Base-by-base conservation (phyloP, 108 stramenopile genomes). In the Stephanodiscus triporus region DNA sequence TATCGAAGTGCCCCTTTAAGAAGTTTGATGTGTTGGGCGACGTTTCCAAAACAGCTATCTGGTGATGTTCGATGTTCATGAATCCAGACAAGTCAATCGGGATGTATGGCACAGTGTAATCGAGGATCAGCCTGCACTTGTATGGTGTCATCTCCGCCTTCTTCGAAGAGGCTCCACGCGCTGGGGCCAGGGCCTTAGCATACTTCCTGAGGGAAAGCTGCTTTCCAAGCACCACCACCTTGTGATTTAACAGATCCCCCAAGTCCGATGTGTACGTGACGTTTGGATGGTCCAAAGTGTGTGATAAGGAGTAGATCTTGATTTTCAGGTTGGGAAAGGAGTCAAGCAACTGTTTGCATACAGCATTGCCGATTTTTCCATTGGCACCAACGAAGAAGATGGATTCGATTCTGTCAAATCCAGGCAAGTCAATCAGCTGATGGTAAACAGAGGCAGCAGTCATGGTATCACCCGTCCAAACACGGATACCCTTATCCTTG, bases 391-490 rank as follows among this genome's bases (percentile, higher is more conserved):
- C 83, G 73, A 80, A 89, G 56, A 85, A 89, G 66, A 82, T 75
- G 30, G 79, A 80, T 50, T 80, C 79, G 24, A 88, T 62, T 14
- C 72, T 76, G 36, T 85, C 75, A 47, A 89, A 73, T 27, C 83
- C 84, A 19, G 86, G 84, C 45, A 87, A 53, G 19, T 87, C 88
- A 48, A 70, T 70, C 30, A 89, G 76, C 57, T 85, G 84, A 36
- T 87, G 66, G 70, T 87, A 89, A 3, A 89, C 86, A 34, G 85
- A 86, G 0, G 88, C 88, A 19, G 86, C 85, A 20, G 88, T 89
- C 86, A 86, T 85, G 61, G 88, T 89, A 54, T 89, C 88, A 29
- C 88, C 88, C 10, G 88, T 89, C 88, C 88, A 89, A 20, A 89
- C 82, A 11, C 75, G 51, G 53, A 89, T 84, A 30, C 85, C 84